Evolutionary conservation across 192 early-diverging fungal species (phyloP).

Genomic region (Pilaira anomala): DNA sequence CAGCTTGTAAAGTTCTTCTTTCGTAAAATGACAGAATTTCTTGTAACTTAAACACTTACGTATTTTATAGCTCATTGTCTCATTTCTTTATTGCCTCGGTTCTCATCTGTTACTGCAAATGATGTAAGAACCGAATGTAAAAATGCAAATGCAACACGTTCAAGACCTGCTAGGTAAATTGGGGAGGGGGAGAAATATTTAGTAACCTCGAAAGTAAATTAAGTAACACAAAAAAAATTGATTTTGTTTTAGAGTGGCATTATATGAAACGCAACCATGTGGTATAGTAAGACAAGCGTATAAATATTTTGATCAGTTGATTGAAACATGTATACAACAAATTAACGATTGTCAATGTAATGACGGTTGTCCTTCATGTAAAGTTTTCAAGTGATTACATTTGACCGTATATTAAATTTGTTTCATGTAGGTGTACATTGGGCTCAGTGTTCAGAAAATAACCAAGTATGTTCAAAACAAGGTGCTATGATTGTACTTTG

Average conservation of each 20-base stretch:
- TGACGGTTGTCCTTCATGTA: conserved; percentile 51
- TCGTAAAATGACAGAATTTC: not conserved
- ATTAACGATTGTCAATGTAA: conserved; percentile 46
- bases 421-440: conserved; percentile 32
- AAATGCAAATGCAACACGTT: conserved; percentile 42
- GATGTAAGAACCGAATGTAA: conserved; percentile 53
- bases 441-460: conserved; percentile 41
- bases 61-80: conserved; percentile 41
- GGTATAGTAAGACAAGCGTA: conserved; percentile 43
- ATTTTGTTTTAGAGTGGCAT: conserved; percentile 30
- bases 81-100: conserved; percentile 36
- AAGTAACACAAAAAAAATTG: not conserved
- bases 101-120: conserved; percentile 25
- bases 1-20: conserved; percentile 41
- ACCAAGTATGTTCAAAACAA: conserved; percentile 42
- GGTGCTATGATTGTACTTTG: conserved; percentile 46
- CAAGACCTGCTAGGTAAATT: conserved; percentile 39
- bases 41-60: not conserved
- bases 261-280: conserved; percentile 44
- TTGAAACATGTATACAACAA: conserved; percentile 30
- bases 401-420: not conserved
- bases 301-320: conserved; percentile 31
- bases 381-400: not conserved
- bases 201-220: not conserved
- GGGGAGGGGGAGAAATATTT: no score